phyloP scores from a whole-genome alignment of 306 rosid species.

The Argentina anserina region DNA sequence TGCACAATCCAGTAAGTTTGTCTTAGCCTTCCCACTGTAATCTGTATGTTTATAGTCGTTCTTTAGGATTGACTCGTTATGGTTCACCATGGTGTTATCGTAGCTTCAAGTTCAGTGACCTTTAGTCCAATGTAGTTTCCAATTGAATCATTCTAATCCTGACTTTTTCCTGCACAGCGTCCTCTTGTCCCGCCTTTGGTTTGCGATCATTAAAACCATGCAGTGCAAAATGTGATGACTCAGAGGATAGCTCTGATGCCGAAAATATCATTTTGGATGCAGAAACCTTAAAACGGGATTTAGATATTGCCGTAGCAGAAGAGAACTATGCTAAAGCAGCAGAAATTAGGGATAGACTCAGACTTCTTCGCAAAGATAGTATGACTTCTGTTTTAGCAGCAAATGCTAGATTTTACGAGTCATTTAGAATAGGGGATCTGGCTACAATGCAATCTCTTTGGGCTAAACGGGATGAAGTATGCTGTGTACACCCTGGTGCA shows the following conservation, averaged over 20 bases:
- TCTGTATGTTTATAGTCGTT: neutral
- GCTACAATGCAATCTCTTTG: constrained; percentile 86
- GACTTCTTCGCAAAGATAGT: constrained; percentile 54
- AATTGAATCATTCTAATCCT: constrained; percentile 12
- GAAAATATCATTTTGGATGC: constrained; percentile 55
- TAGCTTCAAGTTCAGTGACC: neutral
- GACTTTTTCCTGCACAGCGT: constrained; percentile 32
- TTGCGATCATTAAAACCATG: constrained; percentile 30
- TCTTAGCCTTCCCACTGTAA: constrained; percentile 17
- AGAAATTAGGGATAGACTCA: constrained; percentile 69
- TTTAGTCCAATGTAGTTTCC: neutral
- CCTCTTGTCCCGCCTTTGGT: constrained; percentile 27
- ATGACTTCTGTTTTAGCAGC: constrained; percentile 47
- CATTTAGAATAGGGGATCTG: constrained; percentile 69
- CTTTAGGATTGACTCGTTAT: neutral
- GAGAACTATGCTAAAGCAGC: constrained; percentile 87
- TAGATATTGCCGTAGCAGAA: constrained; percentile 66
- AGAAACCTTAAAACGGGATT: constrained; percentile 57
- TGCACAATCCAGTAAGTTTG: constrained; percentile 47
- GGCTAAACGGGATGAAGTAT: constrained; percentile 62
- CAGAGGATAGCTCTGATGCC: constrained; percentile 40
- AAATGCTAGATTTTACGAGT: constrained; percentile 65
- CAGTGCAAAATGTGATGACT: constrained; percentile 52
- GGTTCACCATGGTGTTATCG: neutral
- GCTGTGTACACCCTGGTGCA: constrained; percentile 84